Evolutionary conservation across 495 filamentous ascomycete species (phyloP).

Genomic region (Articulospora tetracladia): DNA sequence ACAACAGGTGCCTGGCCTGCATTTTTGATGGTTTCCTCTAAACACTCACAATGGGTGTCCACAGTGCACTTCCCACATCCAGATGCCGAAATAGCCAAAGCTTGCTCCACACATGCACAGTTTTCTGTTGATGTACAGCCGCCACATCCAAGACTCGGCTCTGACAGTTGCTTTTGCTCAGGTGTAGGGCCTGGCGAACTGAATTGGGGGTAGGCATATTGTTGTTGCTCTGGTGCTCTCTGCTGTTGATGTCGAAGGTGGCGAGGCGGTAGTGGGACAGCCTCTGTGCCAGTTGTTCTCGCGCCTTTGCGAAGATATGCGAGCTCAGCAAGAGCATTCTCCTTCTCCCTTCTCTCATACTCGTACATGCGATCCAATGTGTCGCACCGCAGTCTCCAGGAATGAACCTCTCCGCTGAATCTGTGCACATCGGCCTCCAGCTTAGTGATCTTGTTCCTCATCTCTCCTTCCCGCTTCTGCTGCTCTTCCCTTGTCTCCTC

Average conservation of each 20-base stretch:
- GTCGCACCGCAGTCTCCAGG: constrained; percentile 26
- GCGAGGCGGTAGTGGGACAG: constrained; percentile 29
- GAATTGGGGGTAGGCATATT: neutral
- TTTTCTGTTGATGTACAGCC: constrained; percentile 41
- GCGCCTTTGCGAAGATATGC: constrained; percentile 26
- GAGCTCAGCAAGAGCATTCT: constrained; percentile 23
- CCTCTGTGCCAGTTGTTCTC: constrained; percentile 24
- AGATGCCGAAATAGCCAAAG: constrained; percentile 35
- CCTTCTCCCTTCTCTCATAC: constrained; percentile 27
- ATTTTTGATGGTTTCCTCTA: constrained; percentile 57
- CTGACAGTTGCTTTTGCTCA: neutral
- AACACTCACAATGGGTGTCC: constrained; percentile 59
- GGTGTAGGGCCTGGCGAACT: neutral
- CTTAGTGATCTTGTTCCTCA: constrained; percentile 36
- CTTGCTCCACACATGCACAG: constrained; percentile 51
- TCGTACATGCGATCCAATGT: constrained; percentile 25
- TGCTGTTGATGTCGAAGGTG: constrained; percentile 15
- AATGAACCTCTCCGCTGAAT: constrained; percentile 29
- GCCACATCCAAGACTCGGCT: constrained; percentile 38
- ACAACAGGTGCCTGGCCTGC: constrained; percentile 4
- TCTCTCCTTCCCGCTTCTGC: constrained; percentile 39
- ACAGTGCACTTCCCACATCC: constrained; percentile 64
- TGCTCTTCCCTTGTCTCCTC: constrained; percentile 55
- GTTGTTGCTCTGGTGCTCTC: constrained; percentile 1
- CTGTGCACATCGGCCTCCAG: constrained; percentile 43